phyloP scores from a whole-genome alignment of 78 protist genomes.

The Protostelium mycophagum region DNA sequence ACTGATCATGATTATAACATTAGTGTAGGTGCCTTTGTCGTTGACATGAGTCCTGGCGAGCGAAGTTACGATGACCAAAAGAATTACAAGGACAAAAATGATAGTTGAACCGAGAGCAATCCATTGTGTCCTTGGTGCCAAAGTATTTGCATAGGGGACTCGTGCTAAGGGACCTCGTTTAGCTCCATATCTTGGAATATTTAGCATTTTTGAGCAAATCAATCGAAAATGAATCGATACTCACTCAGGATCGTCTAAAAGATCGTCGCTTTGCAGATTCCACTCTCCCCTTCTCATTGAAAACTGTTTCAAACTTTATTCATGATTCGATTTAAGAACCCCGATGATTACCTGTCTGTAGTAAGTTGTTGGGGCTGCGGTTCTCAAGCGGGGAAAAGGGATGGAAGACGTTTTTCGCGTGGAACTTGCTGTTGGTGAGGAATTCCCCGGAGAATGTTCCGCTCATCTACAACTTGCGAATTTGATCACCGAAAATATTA shows the following conservation, averaged over 20 bases:
- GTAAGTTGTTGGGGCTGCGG: no score
- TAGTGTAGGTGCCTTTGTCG: neutral
- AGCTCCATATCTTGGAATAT: neutral
- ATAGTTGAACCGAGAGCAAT: neutral
- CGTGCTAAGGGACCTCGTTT: neutral
- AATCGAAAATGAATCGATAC: neutral
- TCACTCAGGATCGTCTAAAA: neutral
- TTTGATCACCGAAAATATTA: no score
- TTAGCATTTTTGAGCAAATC: neutral
- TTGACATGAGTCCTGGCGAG: neutral
- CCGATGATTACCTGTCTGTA: no score
- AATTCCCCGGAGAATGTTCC: no score
- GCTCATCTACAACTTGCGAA: no score
- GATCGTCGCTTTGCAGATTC: neutral
- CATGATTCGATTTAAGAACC: no score
- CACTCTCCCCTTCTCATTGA: neutral
- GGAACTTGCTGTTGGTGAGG: no score
- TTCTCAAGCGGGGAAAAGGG: no score
- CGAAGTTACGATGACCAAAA: neutral
- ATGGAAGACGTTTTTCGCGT: no score
- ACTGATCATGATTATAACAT: slow-evolving; percentile 38
- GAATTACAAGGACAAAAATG: neutral
- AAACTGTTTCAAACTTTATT: no score
- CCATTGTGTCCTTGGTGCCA: neutral
- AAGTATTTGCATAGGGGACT: neutral